Percentiles rank a stretch among this genome's conserved stretches.
Evolutionary conservation across 2,329 filamentous ascomycete species (phyloP).

Genomic region (Ceratocystis alfenasii): DNA sequence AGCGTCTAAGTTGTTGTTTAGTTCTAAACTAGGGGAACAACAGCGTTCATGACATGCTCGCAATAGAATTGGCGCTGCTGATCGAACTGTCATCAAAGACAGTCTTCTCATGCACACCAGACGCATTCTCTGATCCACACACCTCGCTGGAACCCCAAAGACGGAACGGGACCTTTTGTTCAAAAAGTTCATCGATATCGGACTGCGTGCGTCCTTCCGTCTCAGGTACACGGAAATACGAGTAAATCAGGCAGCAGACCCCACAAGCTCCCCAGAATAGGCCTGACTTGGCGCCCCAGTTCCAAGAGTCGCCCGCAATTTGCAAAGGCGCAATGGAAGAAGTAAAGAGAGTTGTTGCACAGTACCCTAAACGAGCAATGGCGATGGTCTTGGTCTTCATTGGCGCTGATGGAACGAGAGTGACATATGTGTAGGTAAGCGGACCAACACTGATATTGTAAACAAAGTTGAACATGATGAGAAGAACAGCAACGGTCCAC

Average conservation of each 20-base stretch:
- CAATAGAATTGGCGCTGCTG: slow-evolving; percentile 1
- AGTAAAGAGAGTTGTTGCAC: slow-evolving; percentile 25
- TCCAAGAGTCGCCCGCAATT: slow-evolving; percentile 30
- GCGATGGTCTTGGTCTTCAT: slow-evolving; percentile 30
- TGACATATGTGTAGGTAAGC: slow-evolving; percentile 29
- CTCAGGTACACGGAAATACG: slow-evolving; percentile 35
- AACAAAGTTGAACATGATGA: slow-evolving; percentile 26
- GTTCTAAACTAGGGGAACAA: not conserved
- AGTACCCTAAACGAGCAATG: slow-evolving; percentile 28
- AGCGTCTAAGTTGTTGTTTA: not conserved
- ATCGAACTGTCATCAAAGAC: slow-evolving; percentile 13
- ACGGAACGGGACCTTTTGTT: slow-evolving; percentile 22
- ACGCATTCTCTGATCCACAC: not conserved
- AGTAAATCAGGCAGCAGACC: slow-evolving; percentile 34
- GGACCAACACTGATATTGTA: slow-evolving; percentile 30
- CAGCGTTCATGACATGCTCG: not conserved
- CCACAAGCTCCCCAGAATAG: slow-evolving; percentile 31
- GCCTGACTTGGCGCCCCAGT: slow-evolving; percentile 32
- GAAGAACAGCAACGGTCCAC: slow-evolving; percentile 25
- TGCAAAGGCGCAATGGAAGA: slow-evolving; percentile 25
- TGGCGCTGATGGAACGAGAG: slow-evolving; percentile 30
- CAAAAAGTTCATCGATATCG: slow-evolving; percentile 29
- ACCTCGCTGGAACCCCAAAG: slow-evolving; percentile 12
- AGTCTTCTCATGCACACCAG: slow-evolving; percentile 3
- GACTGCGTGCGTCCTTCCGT: slow-evolving; percentile 27